Conservation (phyloP, 2,329 filamentous ascomycete genomes). For the Fusarium albidum region DNA sequence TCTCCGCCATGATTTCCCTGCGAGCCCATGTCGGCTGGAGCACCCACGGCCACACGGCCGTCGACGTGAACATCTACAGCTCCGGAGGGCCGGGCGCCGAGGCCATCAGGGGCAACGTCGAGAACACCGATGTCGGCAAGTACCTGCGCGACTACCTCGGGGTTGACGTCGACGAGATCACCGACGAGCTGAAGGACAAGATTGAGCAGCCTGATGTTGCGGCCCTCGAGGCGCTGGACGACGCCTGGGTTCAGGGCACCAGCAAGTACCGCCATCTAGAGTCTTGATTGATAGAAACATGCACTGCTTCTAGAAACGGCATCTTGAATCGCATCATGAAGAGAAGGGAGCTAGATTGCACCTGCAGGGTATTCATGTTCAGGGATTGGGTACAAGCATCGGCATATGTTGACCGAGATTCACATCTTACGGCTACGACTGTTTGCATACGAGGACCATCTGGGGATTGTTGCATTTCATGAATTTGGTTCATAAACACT, state of each 20-base stretch:
- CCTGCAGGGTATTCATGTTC: neutral
- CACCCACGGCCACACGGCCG: constrained; percentile 91
- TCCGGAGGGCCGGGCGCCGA: constrained; percentile 72
- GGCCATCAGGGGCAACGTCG: constrained; percentile 81
- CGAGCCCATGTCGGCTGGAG: constrained; percentile 93
- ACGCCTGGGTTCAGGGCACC: constrained; percentile 20
- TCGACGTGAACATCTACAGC: constrained; percentile 96
- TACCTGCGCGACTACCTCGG: constrained; percentile 83
- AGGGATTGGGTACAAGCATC: neutral
- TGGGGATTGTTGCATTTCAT: neutral
- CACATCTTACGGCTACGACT: neutral
- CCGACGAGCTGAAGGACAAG: constrained; percentile 74
- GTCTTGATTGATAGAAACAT: constrained; percentile 1
- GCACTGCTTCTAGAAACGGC: neutral
- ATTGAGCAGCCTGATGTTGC: constrained; percentile 30
- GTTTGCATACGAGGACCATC: no score
- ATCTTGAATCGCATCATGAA: constrained; percentile 1
- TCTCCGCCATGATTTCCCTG: constrained; percentile 87
- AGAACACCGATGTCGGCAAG: constrained; percentile 90
- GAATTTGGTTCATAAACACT: neutral
- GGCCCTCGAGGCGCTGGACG: constrained; percentile 27
- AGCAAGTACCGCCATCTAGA: constrained; percentile 24
- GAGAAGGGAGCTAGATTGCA: constrained; percentile 1
- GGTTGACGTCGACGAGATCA: constrained; percentile 81
- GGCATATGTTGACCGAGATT: neutral